Base-by-base conservation (phyloP, 306 rosid species). In the Cyamopsis tetragonoloba region DNA sequence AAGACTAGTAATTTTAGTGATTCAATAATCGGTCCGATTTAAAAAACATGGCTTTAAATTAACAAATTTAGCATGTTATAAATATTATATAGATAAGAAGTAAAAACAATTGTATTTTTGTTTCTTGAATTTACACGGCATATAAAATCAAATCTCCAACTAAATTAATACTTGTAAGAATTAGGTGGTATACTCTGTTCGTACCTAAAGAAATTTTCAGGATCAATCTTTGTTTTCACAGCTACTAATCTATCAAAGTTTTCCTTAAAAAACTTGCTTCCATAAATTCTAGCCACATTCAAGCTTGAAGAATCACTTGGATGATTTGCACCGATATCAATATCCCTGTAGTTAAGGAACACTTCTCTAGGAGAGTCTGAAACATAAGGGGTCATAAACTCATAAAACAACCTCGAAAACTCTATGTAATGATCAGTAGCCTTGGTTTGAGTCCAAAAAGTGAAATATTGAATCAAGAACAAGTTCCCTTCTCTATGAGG, bases 401-500 rank as follows among this genome's bases (percentile, higher is more conserved):
- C 34, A 35, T 67, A 1, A 3, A 76, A n/a, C 0, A 31, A 35
- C 42, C 79, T 72, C 2, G 49, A 38, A 24, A 11, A 9, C 0
- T 72, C 39, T 43, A 81, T 0, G 3, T 28, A 17, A 18, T 3
- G 55, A 10, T 72, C 0, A n/a, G 2, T 6, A 0, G n/a, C 41
- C 11, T 1, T 17, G 3, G 0, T 4, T 26, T 81, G 51, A 0
- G 0, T 0, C 85, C 81, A 81, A 14, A 0, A 2, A 2, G 17
- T 1, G 0, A 0, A 2, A 6, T 81, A 81, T 8, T 66, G 65
- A 72, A 72, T 27, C 61, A 27, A 0, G 67, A 76, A 81, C 73
- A 81, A 47, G 34, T 46, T 76, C 31, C 81, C 85, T 9, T 55
- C 66, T 18, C 82, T 81, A 1, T 81, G 85, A 73, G 85, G 85